A percentile compares a stretch with the other conserved stretches of the same genome.
phyloP scores from a whole-genome alignment of 345 rosid species.

The Camelina neglecta region DNA sequence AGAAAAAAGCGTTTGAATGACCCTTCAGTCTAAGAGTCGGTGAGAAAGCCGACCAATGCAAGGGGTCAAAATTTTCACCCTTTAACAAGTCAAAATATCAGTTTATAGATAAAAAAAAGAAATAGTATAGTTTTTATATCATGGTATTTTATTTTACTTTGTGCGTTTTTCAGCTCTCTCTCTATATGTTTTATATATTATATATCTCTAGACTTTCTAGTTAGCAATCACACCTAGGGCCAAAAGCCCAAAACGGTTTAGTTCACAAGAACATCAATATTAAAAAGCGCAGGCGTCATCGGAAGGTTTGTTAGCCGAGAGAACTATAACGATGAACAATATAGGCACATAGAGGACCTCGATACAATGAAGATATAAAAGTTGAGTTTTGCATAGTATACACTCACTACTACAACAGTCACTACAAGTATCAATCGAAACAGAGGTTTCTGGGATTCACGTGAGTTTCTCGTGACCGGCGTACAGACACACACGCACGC shows the following conservation, averaged over 20 bases:
- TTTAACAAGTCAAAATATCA: too few species aligned
- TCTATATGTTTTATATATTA: too few species aligned
- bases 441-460: slow-evolving; percentile 1
- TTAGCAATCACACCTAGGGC: neutral
- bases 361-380: neutral
- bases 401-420: neutral
- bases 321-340: neutral
- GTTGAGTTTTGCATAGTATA: neutral
- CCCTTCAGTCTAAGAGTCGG: too few species aligned
- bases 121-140: too few species aligned
- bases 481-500: slow-evolving; percentile 41
- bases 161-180: too few species aligned
- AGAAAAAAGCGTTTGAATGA: too few species aligned
- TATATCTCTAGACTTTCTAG: neutral
- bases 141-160: too few species aligned
- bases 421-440: neutral
- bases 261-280: neutral
- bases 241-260: neutral
- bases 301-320: neutral
- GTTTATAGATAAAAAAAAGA: too few species aligned
- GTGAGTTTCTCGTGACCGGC: slow-evolving; percentile 39
- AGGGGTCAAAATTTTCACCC: too few species aligned
- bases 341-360: neutral
- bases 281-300: neutral
- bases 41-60: too few species aligned